phyloP scores from a whole-genome alignment of 768 basidiomycete species.

The Boletus tomentosulus region DNA sequence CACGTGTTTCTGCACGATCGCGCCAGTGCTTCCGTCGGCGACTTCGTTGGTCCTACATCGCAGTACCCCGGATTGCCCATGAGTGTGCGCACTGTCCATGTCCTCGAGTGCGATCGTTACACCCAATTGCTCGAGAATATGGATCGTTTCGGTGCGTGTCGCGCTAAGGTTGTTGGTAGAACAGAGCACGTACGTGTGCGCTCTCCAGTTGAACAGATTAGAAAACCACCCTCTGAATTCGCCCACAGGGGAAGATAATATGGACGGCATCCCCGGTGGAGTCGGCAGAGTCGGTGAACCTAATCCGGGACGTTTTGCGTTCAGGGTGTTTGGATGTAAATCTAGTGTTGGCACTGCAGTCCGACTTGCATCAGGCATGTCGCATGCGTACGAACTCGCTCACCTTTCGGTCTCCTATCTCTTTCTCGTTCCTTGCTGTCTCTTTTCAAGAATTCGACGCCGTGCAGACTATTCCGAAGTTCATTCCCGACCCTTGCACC shows the following conservation, averaged over 20 bases:
- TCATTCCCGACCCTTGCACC: slow-evolving; percentile 40
- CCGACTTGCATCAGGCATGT: not conserved
- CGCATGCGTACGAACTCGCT: not conserved
- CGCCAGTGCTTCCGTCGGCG: slow-evolving; percentile 36
- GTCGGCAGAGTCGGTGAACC: slow-evolving; percentile 46
- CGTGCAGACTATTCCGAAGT: slow-evolving; percentile 46
- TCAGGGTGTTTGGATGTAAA: slow-evolving; percentile 36
- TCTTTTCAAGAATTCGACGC: slow-evolving; percentile 27
- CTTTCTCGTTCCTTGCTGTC: slow-evolving; percentile 45
- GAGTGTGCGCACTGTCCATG: slow-evolving; percentile 24
- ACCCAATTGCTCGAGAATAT: slow-evolving; percentile 63
- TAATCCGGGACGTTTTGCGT: slow-evolving; percentile 46
- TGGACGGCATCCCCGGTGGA: slow-evolving; percentile 33
- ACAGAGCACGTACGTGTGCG: slow-evolving; percentile 50
- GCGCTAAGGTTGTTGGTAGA: slow-evolving; percentile 51
- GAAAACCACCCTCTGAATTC: slow-evolving; percentile 95
- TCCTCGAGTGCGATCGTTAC: slow-evolving; percentile 61
- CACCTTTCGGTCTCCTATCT: slow-evolving; percentile 52
- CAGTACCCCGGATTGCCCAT: slow-evolving; percentile 30
- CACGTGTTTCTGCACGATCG: slow-evolving; percentile 61
- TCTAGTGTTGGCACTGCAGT: slow-evolving; percentile 54
- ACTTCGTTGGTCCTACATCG: slow-evolving; percentile 52
- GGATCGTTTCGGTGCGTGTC: slow-evolving; percentile 61
- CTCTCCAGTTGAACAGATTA: slow-evolving; percentile 91
- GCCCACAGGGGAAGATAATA: slow-evolving; percentile 69